These are phyloP conservation scores for Populus trichocarpa DNA, from an alignment of 441 rosid species.

Conservation along the genomic window DNA sequence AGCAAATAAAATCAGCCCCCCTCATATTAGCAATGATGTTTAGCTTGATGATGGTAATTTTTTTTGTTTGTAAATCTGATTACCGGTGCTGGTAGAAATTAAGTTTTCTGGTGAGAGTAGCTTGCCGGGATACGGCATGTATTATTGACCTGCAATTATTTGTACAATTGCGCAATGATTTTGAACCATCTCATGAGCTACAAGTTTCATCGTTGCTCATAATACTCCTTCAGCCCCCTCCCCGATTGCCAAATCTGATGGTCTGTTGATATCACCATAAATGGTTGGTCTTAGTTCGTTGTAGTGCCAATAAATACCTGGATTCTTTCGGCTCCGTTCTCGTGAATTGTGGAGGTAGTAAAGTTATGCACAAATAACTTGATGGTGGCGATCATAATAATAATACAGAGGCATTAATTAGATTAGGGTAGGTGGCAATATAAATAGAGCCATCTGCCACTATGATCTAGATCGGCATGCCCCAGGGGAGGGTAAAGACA, in stretches of 20 bases:
- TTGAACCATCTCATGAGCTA: constrained; percentile 6
- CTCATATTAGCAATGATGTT: neutral
- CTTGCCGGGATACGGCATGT: constrained; percentile 16
- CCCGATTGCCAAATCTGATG: neutral
- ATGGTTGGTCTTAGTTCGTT: neutral
- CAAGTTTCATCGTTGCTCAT: neutral
- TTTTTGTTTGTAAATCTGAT: constrained; percentile 16
- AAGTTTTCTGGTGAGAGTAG: constrained; percentile 18
- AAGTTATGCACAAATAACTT: neutral
- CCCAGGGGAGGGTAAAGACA: neutral
- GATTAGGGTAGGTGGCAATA: neutral
- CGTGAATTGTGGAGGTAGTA: neutral
- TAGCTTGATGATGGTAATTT: neutral
- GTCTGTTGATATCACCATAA: neutral
- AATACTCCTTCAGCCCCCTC: neutral
- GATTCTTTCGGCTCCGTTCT: neutral
- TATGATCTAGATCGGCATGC: neutral
- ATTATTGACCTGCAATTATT: constrained; percentile 9
- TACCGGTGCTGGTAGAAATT: neutral
- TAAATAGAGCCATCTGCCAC: too few relatives aligned
- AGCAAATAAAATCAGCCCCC: neutral
- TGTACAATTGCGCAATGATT: constrained; percentile 23
- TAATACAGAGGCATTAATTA: too few relatives aligned
- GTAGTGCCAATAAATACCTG: neutral
- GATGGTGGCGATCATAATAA: neutral